Base-by-base conservation (phyloP, 1,284 basidiomycete species). In the Heimioporus retisporus region DNA sequence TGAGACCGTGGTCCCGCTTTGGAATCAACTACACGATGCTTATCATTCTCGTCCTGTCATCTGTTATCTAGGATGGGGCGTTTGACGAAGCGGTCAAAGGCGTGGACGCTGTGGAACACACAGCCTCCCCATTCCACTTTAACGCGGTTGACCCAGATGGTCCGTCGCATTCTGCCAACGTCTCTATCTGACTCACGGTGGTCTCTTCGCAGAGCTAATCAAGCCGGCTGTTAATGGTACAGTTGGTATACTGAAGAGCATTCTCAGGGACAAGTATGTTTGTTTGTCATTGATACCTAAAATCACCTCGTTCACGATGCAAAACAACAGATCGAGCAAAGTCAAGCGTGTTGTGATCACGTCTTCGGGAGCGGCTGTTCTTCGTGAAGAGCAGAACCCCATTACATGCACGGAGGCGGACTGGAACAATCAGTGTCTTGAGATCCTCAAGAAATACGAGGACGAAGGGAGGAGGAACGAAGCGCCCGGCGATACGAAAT, bases 321-420 rank as follows among this genome's bases (percentile, higher is more conserved):
- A n/a, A n/a, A n/a, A n/a, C 21, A 53, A 59, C 65, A 83, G 84
- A 46, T 66, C 62, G 3, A 65, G 67, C 73, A 83, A 28, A 25
- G 82, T 93, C 64, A 85, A 89, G 75, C 87, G 93, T 3, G 82
- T 95, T 54, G 88, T 95, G 60, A 79, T 94, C 65, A 92, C 90
- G 0, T 83, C 83, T 18, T 88, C 92, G 1, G 83, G 81, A 55
- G 88, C 86, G 0, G 79, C 89, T 5, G 78, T 91, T 65, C 68
- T 86, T 51, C 78, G 81, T 15, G 69, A 74, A 3, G 58, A 54
- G 4, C 58, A 71, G 8, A 67, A 73, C 1, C 78, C 77, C 0
- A 64, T 61, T 1, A 72, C 72, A 3, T 83, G 81, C 69, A 81
- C 77, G 48, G 86, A 88, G 68, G 68, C 73, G 1, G 85, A 92